Conservation (phyloP, 495 filamentous ascomycete species). For the Trichocladium uniseriatum region DNA sequence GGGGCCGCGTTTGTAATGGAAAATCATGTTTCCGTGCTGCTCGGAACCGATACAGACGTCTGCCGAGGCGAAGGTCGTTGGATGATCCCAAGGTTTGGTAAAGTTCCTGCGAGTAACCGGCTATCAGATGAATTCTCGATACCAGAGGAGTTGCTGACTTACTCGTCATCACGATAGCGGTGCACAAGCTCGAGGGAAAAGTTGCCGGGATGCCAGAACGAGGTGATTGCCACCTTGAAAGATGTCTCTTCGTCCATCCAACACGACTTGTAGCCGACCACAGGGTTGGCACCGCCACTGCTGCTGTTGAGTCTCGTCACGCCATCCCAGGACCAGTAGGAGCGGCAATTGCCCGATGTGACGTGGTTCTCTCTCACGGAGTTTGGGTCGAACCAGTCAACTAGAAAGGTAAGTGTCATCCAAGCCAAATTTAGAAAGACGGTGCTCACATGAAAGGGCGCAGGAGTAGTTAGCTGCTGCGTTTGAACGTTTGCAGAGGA, state of each 20-base stretch:
- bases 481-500: slow-evolving; percentile 1
- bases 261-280: slow-evolving; percentile 16
- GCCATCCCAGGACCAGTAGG: slow-evolving; percentile 26
- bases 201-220: slow-evolving; percentile 21
- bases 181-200: slow-evolving; percentile 26
- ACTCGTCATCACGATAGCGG: slow-evolving; percentile 26
- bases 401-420: slow-evolving; percentile 3
- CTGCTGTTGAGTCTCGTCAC: slow-evolving; percentile 7
- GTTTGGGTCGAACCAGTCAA: slow-evolving; percentile 30
- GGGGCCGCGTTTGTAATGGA: slow-evolving; percentile 4
- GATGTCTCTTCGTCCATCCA: slow-evolving; percentile 8
- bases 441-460: slow-evolving; percentile 1
- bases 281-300: slow-evolving; percentile 12
- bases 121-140: no score
- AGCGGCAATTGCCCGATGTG: slow-evolving; percentile 18
- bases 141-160: slow-evolving; percentile 1
- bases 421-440: no score
- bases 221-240: slow-evolving; percentile 22
- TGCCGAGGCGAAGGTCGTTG: slow-evolving; percentile 15
- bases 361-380: slow-evolving; percentile 24
- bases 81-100: slow-evolving; percentile 16
- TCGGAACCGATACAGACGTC: slow-evolving; percentile 1
- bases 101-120: slow-evolving; percentile 18
- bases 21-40: slow-evolving; percentile 4
- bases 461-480: slow-evolving; percentile 1